Conservation (phyloP, 2,329 filamentous ascomycete genomes). For the Fusarium praegraminearum region DNA sequence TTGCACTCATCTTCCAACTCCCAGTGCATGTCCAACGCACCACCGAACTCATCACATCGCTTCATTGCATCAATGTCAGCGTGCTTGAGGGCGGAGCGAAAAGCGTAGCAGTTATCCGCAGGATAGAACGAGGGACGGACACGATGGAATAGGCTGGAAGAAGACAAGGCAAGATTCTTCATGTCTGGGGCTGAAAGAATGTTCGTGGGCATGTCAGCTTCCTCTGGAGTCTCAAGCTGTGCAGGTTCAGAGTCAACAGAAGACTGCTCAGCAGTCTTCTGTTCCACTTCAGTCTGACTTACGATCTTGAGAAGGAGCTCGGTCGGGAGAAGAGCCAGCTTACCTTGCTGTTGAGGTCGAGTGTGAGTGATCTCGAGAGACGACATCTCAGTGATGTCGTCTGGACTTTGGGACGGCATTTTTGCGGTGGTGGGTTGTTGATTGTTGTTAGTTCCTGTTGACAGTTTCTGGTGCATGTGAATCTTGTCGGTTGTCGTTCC, state of each 20-base stretch:
- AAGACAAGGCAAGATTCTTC: neutral
- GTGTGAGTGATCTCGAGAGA: too few relatives aligned
- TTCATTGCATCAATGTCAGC: neutral
- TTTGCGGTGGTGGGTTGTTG: neutral
- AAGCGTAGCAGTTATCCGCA: neutral
- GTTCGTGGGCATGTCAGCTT: too few relatives aligned
- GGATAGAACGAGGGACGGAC: neutral
- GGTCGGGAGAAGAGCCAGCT: neutral
- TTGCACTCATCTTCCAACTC: rapidly evolving
- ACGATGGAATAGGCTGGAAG: neutral
- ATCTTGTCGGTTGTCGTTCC: too few relatives aligned
- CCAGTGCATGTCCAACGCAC: neutral
- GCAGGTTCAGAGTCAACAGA: too few relatives aligned
- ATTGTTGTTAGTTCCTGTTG: neutral
- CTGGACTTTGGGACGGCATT: neutral
- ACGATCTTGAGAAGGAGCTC: conserved; percentile 6
- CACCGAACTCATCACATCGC: neutral
- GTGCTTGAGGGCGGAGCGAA: neutral
- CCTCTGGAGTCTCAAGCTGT: too few relatives aligned
- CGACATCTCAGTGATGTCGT: neutral
- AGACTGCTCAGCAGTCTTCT: too few relatives aligned
- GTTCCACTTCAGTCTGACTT: neutral
- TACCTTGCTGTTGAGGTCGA: neutral
- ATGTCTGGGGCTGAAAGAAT: neutral
- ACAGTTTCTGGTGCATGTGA: too few relatives aligned